Evolutionary conservation across 2,329 filamentous ascomycete genomes (phyloP), one percentile per base, ranked within the genome.

Genomic region (Phialophora verrucosa): DNA sequence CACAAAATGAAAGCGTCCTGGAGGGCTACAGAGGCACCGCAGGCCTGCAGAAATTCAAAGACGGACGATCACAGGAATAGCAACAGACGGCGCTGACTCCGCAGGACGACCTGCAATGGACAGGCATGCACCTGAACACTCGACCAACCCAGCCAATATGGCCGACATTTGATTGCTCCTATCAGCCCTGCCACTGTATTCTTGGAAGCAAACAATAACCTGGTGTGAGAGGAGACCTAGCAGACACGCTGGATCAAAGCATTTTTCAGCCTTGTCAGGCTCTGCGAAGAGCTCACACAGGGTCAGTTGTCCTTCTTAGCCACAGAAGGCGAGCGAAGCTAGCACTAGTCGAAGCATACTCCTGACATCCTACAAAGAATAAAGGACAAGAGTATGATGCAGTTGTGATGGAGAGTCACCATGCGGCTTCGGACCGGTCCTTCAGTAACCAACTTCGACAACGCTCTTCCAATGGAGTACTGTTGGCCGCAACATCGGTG

Each of bases 1-100:
- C 74, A 11, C 65, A 71, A n/a, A 73, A 73, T 51, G 74, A 76
- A 66, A 50, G 53, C 20, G 65, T 64, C 42, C 67, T 75, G 20
- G 70, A 73, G 59, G 60, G 55, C 31, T 66, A 69, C 56, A 70
- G 69, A 58, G 70, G 66, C 25, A 44, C 62, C 27, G 70, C 65
- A 14, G 71, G 64, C n/a, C 47, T 71, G 27, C 59, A 71, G 31
- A 71, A 69, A 56, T 56, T 69, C 29, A 71, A 69, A 47, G 74
- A 70, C 20, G 65, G 65, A 3, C 62, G 32, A 12, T 20, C 55
- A 20, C 25, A 47, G 59, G 53, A 67, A 62, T 64, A 56, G 53
- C 29, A 20, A 1, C 14, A 20, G 11, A 31, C 17, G 27, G 23
- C 17, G 8, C n/a, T 55, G 53, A 35, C 25, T 55, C 53, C 27